Evolutionary conservation across 129 eudicot species (phyloP).

Genomic region (Pulicaria dysenterica): DNA sequence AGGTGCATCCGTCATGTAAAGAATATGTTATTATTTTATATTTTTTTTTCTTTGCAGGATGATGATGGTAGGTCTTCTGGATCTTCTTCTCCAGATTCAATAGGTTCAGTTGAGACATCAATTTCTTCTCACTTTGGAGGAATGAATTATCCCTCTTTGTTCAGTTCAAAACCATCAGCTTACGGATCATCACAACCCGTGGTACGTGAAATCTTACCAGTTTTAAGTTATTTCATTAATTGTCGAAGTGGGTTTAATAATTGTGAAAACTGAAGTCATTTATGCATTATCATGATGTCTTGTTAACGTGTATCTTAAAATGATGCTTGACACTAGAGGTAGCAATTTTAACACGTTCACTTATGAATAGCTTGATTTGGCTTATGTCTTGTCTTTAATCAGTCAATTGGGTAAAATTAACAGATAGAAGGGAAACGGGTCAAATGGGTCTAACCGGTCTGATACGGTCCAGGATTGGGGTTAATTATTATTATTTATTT

Average conservation of each 20-base stretch:
- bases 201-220: slow-evolving; percentile 40
- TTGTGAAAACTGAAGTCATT: neutral
- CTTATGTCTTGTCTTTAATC: too few relatives aligned
- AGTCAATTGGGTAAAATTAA: too few relatives aligned
- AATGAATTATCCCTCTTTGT: slow-evolving; percentile 92
- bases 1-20: neutral
- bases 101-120: slow-evolving; percentile 96
- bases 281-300: neutral
- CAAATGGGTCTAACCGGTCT: too few relatives aligned
- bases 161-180: slow-evolving; percentile 82
- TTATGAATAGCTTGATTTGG: too few relatives aligned
- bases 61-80: slow-evolving; percentile 80
- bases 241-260: neutral
- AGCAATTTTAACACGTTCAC: neutral
- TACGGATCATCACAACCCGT: slow-evolving; percentile 69
- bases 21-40: neutral
- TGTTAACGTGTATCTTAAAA: neutral
- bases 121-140: slow-evolving; percentile 98
- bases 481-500: too few relatives aligned
- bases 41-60: slow-evolving; percentile 42
- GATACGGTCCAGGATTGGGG: too few relatives aligned
- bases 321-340: neutral
- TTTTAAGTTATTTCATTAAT: neutral
- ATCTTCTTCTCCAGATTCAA: slow-evolving; percentile 86
- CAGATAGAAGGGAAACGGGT: too few relatives aligned